Base-by-base conservation (phyloP, 2,329 filamentous ascomycete genomes). In the Fonsecaea nubica region DNA sequence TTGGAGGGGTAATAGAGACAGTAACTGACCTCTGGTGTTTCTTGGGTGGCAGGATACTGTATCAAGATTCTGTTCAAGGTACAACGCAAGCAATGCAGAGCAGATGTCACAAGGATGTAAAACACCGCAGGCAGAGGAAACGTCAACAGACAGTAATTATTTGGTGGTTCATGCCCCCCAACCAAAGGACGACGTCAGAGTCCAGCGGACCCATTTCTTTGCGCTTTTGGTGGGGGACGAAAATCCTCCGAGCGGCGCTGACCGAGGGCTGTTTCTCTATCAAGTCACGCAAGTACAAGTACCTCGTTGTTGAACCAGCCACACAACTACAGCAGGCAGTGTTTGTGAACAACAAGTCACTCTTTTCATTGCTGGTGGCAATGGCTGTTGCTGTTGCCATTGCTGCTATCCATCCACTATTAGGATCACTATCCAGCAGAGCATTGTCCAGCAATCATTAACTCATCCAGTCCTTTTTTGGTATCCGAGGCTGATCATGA, bases 151-250 rank as follows among this genome's bases (percentile, higher is more conserved):
- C 3, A 18, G 45, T 50, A 21, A n/a, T 1, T 13, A 18, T n/a
- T 42, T 42, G 40, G 40, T n/a, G 40, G 15, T 42, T 25, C 15
- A 42, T n/a, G 30, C 3, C 36, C 57, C 57, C 57, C 1, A 59
- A 59, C 57, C 57, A 59, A 59, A 48, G 25, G 10, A 59, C 57
- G 57, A 59, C 57, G 57, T 59, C 57, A 59, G 57, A 59, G 38
- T 25, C 38, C 33, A 18, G 9, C 18, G 45, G 25, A 50, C 45
- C 25, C 10, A 25, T 25, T 50, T 3, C 18, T 25, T 50, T 50
- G 45, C 18, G 45, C 45, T 50, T 50, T 25, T 25, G 42, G 42
- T 12, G 40, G 40, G 40, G 40, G 13, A 18, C 40, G 52, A 6
- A 55, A 35, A 55, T 55, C 52, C 18, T 25, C 52, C 52, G 12